A percentile compares a stretch with the other conserved stretches of the same genome.
These are phyloP conservation scores for Aureobasidium zeae DNA, from an alignment of 2,329 filamentous ascomycete genomes.

Conservation along the genomic window DNA sequence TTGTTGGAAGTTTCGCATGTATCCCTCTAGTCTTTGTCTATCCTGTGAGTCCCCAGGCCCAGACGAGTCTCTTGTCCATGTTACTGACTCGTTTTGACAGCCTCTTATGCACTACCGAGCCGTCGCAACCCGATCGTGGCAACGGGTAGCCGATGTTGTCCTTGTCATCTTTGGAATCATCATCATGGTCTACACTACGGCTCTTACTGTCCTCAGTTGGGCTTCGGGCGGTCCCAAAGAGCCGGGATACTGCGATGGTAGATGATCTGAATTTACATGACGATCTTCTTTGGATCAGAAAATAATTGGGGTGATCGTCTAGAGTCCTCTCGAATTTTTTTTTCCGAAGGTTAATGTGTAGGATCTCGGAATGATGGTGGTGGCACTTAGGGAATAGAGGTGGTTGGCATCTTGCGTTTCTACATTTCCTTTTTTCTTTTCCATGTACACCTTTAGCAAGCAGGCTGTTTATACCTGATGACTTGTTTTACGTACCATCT, in stretches of 20 bases:
- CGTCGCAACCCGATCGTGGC: conserved; percentile 59
- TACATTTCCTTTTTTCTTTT: no score
- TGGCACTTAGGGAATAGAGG: no score
- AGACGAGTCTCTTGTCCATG: not conserved
- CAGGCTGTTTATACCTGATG: no score
- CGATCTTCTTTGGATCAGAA: no score
- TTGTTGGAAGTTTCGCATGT: conserved; percentile 96
- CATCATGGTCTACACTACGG: conserved; percentile 88
- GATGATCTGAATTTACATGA: not conserved
- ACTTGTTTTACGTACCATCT: no score
- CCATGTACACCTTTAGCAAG: no score
- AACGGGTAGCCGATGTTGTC: conserved; percentile 61
- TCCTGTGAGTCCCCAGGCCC: conserved; percentile 67
- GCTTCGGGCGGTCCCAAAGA: conserved; percentile 40
- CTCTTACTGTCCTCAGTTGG: conserved; percentile 82
- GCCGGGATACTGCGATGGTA: conserved; percentile 54
- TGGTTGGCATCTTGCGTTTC: no score
- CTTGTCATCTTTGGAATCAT: conserved; percentile 75
- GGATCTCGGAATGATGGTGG: no score
- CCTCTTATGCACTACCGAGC: conserved; percentile 82
- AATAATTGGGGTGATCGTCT: no score
- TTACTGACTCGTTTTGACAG: conserved; percentile 37
- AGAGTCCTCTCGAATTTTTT: no score
- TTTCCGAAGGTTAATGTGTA: no score
- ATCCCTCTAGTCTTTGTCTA: conserved; percentile 97